Base-by-base conservation (phyloP, 192 early-diverging fungal genomes). In the Podila epigama region DNA sequence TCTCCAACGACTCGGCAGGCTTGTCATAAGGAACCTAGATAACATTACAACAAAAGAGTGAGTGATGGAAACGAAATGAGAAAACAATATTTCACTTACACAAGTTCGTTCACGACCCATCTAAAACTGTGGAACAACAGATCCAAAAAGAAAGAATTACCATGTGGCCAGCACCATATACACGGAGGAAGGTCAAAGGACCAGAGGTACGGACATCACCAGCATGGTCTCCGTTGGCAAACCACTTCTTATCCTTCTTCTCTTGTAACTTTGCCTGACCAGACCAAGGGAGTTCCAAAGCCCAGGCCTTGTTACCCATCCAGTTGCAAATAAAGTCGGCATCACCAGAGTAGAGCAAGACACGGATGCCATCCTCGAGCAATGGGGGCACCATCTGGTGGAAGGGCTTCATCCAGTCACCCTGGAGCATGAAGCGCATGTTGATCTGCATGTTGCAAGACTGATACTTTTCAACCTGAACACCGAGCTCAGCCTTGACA, bases 321-420 rank as follows among this genome's bases (percentile, higher is more conserved):
- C 90, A 94, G 82, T 95, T 95, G 88, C 95, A 97, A 66, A 96
- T 96, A 77, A 89, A 97, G 81, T 97, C 95, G 3, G 93, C 93
- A 61, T 97, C 95, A 37, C 97, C 96, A 63, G 93, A 92, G 81
- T 97, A 97, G 28, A 99, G 84, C 39, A 99, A 72, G 12, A 97
- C 85, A 29, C 90, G 90, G 68, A 97, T 85, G 35, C 92, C 92
- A 60, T 86, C 89, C 44, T 89, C 92, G 34, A 98, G 89, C 60
- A 97, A 71, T 25, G 84, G 86, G 32, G 89, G 88, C 10, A 94
- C 70, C 68, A 87, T 85, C 12, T 53, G 63, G 34, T 88, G 85
- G 68, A 89, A 96, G 25, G 95, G 95, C 62, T 88, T 87, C 92
- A 94, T 95, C 91, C 90, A 79, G 66, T 70, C 65, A 25, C 65